phyloP scores from a whole-genome alignment of 208 protist genomes.

The Entamoeba invadens region DNA sequence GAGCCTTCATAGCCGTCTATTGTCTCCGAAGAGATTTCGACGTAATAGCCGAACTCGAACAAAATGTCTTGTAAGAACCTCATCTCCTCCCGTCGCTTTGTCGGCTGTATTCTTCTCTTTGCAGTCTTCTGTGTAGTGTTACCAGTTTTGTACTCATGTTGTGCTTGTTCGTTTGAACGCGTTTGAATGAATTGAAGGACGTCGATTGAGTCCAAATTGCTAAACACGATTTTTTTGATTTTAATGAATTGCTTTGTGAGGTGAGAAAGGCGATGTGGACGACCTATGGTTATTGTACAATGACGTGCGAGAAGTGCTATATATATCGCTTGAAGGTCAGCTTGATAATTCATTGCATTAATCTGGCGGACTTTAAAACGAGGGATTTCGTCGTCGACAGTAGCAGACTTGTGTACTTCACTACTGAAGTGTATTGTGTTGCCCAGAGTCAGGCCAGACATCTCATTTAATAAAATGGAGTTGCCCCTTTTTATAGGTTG shows the following conservation, averaged over 20 bases:
- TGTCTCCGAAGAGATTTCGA: not conserved
- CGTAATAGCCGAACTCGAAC: not conserved
- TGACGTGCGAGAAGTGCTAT: not conserved
- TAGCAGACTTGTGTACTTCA: no score
- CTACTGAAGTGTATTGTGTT: no score
- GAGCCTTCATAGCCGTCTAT: not conserved
- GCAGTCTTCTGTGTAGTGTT: not conserved
- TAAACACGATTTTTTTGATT: not conserved
- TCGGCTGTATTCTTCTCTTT: not conserved
- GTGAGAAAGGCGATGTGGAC: not conserved
- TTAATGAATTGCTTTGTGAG: not conserved
- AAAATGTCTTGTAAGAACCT: not conserved
- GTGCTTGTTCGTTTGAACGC: not conserved
- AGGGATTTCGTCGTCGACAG: not conserved
- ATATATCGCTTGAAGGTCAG: not conserved
- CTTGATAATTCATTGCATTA: not conserved
- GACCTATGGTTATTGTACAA: not conserved
- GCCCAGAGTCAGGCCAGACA: no score
- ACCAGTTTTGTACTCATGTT: not conserved
- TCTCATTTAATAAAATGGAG: no score
- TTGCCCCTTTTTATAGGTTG: no score
- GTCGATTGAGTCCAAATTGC: not conserved
- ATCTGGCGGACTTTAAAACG: not conserved
- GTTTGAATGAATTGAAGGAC: not conserved
- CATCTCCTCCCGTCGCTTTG: not conserved